These are phyloP conservation scores for Avena eriantha DNA, from an alignment of 176 grass and related monocot genomes.

Conservation along the genomic window DNA sequence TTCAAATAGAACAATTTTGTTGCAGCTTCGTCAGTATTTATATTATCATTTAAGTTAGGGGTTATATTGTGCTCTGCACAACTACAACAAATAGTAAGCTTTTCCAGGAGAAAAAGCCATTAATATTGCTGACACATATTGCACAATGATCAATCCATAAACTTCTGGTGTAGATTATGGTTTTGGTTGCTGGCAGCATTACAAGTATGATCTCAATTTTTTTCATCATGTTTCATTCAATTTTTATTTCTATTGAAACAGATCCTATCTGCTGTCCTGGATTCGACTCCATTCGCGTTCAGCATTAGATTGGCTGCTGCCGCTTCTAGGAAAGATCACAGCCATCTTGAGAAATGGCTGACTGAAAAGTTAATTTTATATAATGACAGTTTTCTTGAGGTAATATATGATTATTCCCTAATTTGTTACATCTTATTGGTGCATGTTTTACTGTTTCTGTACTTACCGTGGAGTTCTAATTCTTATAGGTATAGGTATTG, in stretches of 20 bases:
- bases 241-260: slow-evolving; percentile 49
- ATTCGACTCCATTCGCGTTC: slow-evolving; percentile 64
- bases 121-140: slow-evolving; percentile 13
- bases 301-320: slow-evolving; percentile 66
- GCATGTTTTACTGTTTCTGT: slow-evolving; percentile 14
- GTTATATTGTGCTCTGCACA: slow-evolving; percentile 8
- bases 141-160: not conserved
- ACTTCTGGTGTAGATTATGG: slow-evolving; percentile 14
- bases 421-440: slow-evolving; percentile 15
- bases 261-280: slow-evolving; percentile 68
- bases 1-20: slow-evolving; percentile 4
- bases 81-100: not conserved
- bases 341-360: slow-evolving; percentile 89
- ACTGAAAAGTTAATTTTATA: slow-evolving; percentile 62
- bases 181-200: slow-evolving; percentile 19
- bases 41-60: slow-evolving; percentile 20
- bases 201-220: slow-evolving; percentile 25
- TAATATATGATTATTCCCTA: slow-evolving; percentile 51
- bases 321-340: slow-evolving; percentile 64
- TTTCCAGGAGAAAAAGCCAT: slow-evolving; percentile 4
- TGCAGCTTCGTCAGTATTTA: slow-evolving; percentile 27
- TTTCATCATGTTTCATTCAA: slow-evolving; percentile 30
- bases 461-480: slow-evolving; percentile 26
- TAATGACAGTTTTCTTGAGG: slow-evolving; percentile 74
- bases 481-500: slow-evolving; percentile 25